Evolutionary conservation across 495 filamentous ascomycete genomes (phyloP).

Genomic region (Neurospora sublineolata): DNA sequence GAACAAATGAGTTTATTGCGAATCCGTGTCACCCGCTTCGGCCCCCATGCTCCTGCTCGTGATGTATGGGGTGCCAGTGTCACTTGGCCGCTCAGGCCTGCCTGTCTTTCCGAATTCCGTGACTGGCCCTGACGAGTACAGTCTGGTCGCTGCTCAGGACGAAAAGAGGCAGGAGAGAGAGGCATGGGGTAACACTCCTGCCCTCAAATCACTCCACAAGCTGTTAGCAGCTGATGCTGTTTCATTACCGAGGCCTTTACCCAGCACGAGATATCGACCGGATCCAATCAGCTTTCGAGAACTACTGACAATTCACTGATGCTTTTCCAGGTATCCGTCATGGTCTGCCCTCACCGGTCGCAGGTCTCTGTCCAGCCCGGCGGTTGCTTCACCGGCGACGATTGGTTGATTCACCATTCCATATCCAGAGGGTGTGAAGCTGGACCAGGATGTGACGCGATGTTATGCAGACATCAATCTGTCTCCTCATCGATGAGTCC

Average conservation of each 20-base stretch:
- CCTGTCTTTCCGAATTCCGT: not conserved
- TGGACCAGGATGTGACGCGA: slow-evolving; percentile 9
- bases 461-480: not conserved
- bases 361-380: slow-evolving; percentile 6
- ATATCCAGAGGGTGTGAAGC: slow-evolving; percentile 15
- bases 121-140: not conserved
- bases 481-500: not conserved
- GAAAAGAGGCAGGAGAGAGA: not conserved
- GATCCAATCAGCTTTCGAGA: not conserved
- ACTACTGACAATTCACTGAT: not conserved
- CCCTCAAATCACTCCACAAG: not conserved
- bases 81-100: not conserved
- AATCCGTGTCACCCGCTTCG: not conserved
- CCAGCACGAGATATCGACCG: not conserved
- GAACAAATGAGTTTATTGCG: not conserved
- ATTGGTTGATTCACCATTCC: slow-evolving; percentile 17
- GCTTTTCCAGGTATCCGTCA: not conserved
- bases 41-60: not conserved
- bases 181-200: not conserved
- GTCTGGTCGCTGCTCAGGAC: not conserved
- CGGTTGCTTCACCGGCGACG: slow-evolving; percentile 1
- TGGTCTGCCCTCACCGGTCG: slow-evolving; percentile 12
- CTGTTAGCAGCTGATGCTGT: not conserved
- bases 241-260: not conserved
- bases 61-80: not conserved